Percentiles rank a stretch among this genome's conserved stretches.
Conservation (phyloP, 1,284 basidiomycete genomes). For the Pascua guehoae region DNA sequence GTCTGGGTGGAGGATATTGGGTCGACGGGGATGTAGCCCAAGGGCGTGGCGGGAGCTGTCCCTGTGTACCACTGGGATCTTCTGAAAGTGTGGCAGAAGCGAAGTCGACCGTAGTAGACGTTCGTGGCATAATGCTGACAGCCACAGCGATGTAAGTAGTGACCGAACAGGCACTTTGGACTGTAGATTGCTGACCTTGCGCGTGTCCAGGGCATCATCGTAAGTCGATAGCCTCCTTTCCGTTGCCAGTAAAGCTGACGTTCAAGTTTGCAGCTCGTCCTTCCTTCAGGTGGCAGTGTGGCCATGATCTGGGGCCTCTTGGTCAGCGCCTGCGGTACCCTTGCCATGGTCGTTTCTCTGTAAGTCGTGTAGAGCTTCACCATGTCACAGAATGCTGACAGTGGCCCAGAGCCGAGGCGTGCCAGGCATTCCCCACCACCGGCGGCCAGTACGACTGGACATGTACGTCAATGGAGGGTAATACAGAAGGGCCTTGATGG, state of each 20-base stretch:
- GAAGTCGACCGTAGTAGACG: too few species aligned
- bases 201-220: too few species aligned
- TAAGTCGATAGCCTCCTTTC: too few species aligned
- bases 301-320: slow-evolving; percentile 42
- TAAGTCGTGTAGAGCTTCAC: neutral
- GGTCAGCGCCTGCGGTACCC: slow-evolving; percentile 21
- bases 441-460: slow-evolving; percentile 46
- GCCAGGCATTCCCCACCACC: slow-evolving; percentile 16
- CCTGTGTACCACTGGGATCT: neutral
- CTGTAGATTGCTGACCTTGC: neutral
- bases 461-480: neutral
- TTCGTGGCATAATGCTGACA: neutral
- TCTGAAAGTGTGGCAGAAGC: neutral
- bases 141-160: neutral
- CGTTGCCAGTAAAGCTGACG: too few species aligned
- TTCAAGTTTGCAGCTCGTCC: slow-evolving; percentile 11
- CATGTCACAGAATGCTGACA: neutral
- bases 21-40: neutral
- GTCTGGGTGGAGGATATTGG: neutral
- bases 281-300: slow-evolving; percentile 38
- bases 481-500: neutral
- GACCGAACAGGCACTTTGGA: neutral
- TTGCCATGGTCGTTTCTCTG: slow-evolving; percentile 28
- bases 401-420: slow-evolving; percentile 7
- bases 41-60: too few species aligned